These are phyloP conservation scores for Phaseolus lunatus DNA, from an alignment of 306 rosid genomes.

Conservation along the genomic window DNA sequence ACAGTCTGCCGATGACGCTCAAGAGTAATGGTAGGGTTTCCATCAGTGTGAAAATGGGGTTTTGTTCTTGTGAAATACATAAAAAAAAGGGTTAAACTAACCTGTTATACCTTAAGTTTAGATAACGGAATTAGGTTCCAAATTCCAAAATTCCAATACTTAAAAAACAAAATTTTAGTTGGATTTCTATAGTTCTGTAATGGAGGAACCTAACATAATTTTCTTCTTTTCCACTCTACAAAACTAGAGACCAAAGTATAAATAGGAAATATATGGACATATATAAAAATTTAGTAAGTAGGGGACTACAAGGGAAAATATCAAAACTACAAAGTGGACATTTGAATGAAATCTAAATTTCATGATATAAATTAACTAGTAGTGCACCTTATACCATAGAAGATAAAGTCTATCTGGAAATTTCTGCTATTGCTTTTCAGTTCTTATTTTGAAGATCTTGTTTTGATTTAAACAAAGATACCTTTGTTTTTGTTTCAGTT, in stretches of 20 bases:
- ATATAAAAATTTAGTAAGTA: background rate
- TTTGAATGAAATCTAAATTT: background rate
- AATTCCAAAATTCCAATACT: background rate
- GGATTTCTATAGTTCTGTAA: background rate
- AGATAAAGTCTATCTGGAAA: background rate
- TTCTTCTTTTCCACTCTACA: background rate
- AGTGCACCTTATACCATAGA: background rate
- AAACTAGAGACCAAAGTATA: background rate
- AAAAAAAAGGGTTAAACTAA: background rate
- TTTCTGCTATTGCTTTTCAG: background rate
- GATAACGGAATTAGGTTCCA: background rate
- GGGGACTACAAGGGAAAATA: background rate
- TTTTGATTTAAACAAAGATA: conserved; percentile 28
- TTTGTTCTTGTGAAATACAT: background rate
- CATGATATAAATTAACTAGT: background rate
- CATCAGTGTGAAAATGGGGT: background rate
- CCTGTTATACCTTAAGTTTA: background rate
- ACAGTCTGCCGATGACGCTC: background rate
- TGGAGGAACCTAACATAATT: background rate
- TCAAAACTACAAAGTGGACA: background rate
- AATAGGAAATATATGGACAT: background rate
- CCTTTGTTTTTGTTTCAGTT: conserved; percentile 60
- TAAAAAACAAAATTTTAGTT: background rate
- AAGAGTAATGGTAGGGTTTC: background rate
- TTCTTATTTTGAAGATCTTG: background rate